phyloP scores from a whole-genome alignment of 306 rosid species.

The Hippophae tibetana region DNA sequence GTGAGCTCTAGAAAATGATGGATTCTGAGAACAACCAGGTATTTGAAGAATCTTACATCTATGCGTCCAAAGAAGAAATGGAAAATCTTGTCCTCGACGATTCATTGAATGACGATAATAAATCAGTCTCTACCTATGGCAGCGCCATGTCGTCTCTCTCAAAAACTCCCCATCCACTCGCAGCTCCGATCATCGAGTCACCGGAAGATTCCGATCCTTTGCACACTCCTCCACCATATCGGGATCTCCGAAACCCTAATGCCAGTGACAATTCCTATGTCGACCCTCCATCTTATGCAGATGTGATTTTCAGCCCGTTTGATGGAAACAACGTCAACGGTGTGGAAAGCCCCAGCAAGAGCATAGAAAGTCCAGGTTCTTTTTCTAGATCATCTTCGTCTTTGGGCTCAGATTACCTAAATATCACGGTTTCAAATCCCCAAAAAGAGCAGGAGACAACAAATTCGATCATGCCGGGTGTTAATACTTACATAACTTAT shows the following conservation, averaged over 20 bases:
- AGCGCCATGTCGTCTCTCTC: constrained; percentile 60
- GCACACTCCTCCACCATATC: constrained; percentile 34
- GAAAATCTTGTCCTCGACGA: constrained; percentile 55
- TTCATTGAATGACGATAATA: constrained; percentile 21
- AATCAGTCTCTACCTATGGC: constrained; percentile 54
- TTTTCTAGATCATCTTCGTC: constrained; percentile 36
- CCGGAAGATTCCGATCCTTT: constrained; percentile 34
- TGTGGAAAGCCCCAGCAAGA: constrained; percentile 40
- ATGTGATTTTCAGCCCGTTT: constrained; percentile 57
- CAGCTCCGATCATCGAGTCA: constrained; percentile 18
- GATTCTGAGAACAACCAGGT: constrained; percentile 39
- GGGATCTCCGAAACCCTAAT: constrained; percentile 32
- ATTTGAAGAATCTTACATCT: constrained; percentile 28
- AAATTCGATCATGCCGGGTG: constrained; percentile 73
- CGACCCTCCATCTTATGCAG: constrained; percentile 64
- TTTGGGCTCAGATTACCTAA: constrained; percentile 39
- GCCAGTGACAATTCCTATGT: constrained; percentile 36
- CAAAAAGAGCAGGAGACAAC: constrained; percentile 67
- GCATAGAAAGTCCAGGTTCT: constrained; percentile 31
- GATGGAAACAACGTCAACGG: constrained; percentile 47
- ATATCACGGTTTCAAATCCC: constrained; percentile 72
- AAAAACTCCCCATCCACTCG: constrained; percentile 41
- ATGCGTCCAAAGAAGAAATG: constrained; percentile 41
- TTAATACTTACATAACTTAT: constrained; percentile 48
- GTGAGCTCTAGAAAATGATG: constrained; percentile 48